Percentiles rank a stretch among this genome's conserved stretches.
Conservation (phyloP, 108 stramenopile genomes). For the Schizochytrium sp. region DNA sequence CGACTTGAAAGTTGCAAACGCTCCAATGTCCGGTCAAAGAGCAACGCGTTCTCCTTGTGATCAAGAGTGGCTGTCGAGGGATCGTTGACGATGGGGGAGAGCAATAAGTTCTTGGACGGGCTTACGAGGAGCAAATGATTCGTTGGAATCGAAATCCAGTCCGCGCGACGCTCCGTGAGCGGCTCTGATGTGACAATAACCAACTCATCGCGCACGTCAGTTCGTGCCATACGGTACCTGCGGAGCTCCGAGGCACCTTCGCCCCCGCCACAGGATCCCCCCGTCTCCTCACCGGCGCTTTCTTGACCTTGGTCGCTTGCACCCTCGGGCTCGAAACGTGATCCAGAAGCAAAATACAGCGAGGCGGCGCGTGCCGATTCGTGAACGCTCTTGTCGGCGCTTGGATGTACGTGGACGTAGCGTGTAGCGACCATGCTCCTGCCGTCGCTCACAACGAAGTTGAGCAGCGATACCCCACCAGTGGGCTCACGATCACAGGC, state of each 20-base stretch:
- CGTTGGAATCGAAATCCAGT: slow-evolving; percentile 20
- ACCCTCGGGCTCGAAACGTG: slow-evolving; percentile 15
- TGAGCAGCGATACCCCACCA: slow-evolving; percentile 17
- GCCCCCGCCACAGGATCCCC: neutral
- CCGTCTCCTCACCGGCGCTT: neutral
- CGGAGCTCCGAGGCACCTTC: neutral
- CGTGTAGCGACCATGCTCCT: slow-evolving; percentile 38
- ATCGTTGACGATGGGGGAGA: neutral
- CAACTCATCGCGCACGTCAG: slow-evolving; percentile 8
- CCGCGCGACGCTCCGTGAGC: slow-evolving; percentile 11
- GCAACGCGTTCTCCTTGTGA: neutral
- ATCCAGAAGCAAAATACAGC: slow-evolving; percentile 21
- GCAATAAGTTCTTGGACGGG: neutral
- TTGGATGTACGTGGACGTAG: slow-evolving; percentile 12
- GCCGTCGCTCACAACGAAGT: slow-evolving; percentile 48
- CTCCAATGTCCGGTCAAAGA: neutral
- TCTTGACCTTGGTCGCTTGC: no score
- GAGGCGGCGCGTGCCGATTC: slow-evolving; percentile 12
- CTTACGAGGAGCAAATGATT: slow-evolving; percentile 21
- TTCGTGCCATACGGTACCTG: slow-evolving; percentile 16
- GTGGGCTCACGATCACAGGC: slow-evolving; percentile 5
- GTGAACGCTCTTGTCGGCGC: neutral
- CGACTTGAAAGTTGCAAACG: neutral
- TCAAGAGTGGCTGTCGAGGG: neutral
- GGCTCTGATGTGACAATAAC: slow-evolving; percentile 27